Conservation (phyloP, 2,329 filamentous ascomycete species). For the Raffaelea arxii region DNA sequence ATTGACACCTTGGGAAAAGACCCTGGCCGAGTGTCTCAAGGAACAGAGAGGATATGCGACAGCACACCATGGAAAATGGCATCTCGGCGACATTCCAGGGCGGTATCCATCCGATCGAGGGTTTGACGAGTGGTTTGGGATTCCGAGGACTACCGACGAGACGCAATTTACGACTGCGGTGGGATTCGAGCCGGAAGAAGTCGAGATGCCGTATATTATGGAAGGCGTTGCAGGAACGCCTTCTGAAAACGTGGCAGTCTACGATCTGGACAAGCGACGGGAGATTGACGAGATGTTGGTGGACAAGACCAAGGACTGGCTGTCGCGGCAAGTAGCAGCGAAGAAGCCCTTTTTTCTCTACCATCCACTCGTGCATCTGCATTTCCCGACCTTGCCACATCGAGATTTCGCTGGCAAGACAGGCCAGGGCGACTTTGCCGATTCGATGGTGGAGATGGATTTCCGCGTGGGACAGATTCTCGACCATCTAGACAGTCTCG, state of each 20-base stretch:
- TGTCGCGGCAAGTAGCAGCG: slow-evolving; percentile 15
- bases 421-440: slow-evolving; percentile 20
- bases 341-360: slow-evolving; percentile 20
- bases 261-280: slow-evolving; percentile 21
- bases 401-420: slow-evolving; percentile 19
- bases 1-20: slow-evolving; percentile 22
- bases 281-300: slow-evolving; percentile 24
- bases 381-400: slow-evolving; percentile 23
- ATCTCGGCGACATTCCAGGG: slow-evolving; percentile 23
- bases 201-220: slow-evolving; percentile 25
- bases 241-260: slow-evolving; percentile 21
- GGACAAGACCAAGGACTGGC: slow-evolving; percentile 21
- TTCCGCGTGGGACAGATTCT: slow-evolving; percentile 21
- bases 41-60: slow-evolving; percentile 18
- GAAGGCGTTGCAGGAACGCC: slow-evolving; percentile 15
- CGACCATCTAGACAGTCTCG: slow-evolving; percentile 20
- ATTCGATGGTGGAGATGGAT: slow-evolving; percentile 25
- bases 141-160: slow-evolving; percentile 25
- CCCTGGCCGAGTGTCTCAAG: slow-evolving; percentile 20
- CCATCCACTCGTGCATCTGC: slow-evolving; percentile 23
- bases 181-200: slow-evolving; percentile 22
- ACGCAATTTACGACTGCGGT: slow-evolving; percentile 23
- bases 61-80: slow-evolving; percentile 26
- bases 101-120: slow-evolving; percentile 25
- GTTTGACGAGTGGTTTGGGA: slow-evolving; percentile 27